A percentile compares a stretch with the other conserved stretches of the same genome.
Conservation (phyloP, 306 rosid genomes). For the Trichosanthes truncata region DNA sequence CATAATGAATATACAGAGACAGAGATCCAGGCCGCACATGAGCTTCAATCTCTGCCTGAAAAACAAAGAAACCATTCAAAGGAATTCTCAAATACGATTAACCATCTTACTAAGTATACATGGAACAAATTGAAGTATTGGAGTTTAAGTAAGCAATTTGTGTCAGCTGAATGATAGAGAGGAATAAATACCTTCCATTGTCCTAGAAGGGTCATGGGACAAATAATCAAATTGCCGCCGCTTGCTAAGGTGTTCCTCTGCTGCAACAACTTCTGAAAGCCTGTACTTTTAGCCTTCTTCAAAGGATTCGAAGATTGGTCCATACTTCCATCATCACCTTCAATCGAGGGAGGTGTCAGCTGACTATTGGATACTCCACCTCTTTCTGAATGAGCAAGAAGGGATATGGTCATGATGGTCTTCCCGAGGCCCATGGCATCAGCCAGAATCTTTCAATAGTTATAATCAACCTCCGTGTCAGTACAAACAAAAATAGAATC, state of each 20-base stretch:
- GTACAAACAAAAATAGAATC: not conserved
- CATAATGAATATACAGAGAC: conserved; percentile 76
- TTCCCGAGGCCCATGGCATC: conserved; percentile 99
- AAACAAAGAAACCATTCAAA: conserved; percentile 11
- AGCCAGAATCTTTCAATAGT: conserved; percentile 71
- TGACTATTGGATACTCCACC: conserved; percentile 46
- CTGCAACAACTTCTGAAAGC: conserved; percentile 59
- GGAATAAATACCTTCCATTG: conserved; percentile 62
- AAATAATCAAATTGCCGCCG: conserved; percentile 77
- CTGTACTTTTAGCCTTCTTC: conserved; percentile 48
- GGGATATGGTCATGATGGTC: conserved; percentile 92
- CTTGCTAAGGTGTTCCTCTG: conserved; percentile 35
- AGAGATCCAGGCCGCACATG: conserved; percentile 68
- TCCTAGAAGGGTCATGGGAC: conserved; percentile 90
- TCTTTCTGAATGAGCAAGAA: conserved; percentile 55
- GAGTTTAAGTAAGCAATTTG: not conserved
- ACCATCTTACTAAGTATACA: not conserved
- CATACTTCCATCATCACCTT: conserved; percentile 29
- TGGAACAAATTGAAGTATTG: not conserved
- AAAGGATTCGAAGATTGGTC: conserved; percentile 23
- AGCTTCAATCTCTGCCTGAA: conserved; percentile 88
- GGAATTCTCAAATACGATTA: not conserved
- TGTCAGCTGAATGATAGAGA: not conserved
- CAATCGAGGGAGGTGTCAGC: conserved; percentile 23
- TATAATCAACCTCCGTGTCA: not conserved